Conservation (phyloP, 2,329 filamentous ascomycete genomes). For the Clarireedia homoeocarpa region DNA sequence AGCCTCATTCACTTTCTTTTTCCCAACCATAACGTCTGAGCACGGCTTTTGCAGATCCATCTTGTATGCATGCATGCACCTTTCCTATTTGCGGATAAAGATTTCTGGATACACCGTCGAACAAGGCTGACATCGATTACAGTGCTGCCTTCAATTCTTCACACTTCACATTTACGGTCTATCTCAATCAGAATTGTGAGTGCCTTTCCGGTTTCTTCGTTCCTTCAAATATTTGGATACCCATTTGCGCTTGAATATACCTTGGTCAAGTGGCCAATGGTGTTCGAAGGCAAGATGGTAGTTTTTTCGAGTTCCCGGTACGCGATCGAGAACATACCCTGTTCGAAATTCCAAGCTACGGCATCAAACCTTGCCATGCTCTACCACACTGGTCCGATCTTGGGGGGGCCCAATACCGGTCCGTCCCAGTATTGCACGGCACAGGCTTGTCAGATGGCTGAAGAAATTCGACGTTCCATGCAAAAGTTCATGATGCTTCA, state of each 20-base stretch:
- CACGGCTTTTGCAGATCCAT: neutral
- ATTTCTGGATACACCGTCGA: neutral
- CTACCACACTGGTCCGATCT: slow-evolving; percentile 5
- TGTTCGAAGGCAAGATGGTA: too few species aligned
- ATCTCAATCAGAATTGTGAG: slow-evolving; percentile 1
- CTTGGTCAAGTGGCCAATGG: slow-evolving; percentile 1
- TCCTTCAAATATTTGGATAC: neutral
- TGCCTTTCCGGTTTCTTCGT: neutral
- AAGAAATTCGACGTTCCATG: slow-evolving; percentile 8
- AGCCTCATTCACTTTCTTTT: slow-evolving; percentile 3
- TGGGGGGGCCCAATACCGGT: slow-evolving; percentile 9
- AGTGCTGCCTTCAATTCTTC: neutral
- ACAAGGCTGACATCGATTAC: neutral
- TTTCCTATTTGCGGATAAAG: neutral
- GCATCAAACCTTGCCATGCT: slow-evolving; percentile 13
- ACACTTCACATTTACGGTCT: too few species aligned
- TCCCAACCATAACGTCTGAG: neutral
- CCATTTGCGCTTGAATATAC: neutral
- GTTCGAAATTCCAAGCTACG: slow-evolving; percentile 12
- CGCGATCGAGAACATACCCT: neutral
- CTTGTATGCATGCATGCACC: slow-evolving; percentile 1
- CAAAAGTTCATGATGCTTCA: slow-evolving; percentile 11
- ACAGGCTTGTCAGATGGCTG: slow-evolving; percentile 16
- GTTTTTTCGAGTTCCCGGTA: neutral
- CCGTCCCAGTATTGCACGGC: slow-evolving; percentile 17